Evolutionary conservation across 495 filamentous ascomycete species (phyloP), one percentile per base, ranked within the genome.

Genomic region (Aspergillus egyptiacus): DNA sequence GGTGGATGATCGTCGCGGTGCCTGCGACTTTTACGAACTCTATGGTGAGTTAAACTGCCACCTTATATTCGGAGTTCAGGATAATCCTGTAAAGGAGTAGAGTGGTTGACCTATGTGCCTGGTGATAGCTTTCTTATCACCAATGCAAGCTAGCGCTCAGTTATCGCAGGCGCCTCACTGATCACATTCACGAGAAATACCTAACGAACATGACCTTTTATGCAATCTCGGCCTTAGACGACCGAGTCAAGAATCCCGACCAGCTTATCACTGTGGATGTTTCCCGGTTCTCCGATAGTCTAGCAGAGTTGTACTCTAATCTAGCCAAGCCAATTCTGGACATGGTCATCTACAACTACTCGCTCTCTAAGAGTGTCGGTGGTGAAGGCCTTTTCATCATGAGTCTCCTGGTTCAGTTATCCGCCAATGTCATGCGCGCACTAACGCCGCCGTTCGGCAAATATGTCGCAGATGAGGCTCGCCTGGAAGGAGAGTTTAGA

Each of bases 1-100:
- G 91, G 90, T 98, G 93, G 93, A 98, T 98, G 93, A 68, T 89
- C 54, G 91, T 98, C 57, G 90, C 93, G 34, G 75, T 98, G n/a
- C 93, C 93, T 4, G 94, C 93, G 14, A 96, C 94, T 0, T 98
- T 97, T 56, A 98, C 93, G 19, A 98, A 98, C 67, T 96, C 93
- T 2, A 97, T 97, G 94, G 87, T 94, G 64, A 63, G 84, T 34
- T 15, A 32, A n/a, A n/a, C n/a, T n/a, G n/a, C 9, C 39, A 20
- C 22, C 14, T 3, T 11, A 5, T 2, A 3, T 22, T 23, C n/a
- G 23, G 17, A 6, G 8, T 24, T n/a, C n/a, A n/a, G 6, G 23
- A 19, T 5, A 24, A 39, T 6, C 8, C 1, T 3, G 8, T 9
- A 22, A 20, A 4, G 17, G 35, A 10, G 9, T 38, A 22, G n/a